Evolutionary conservation across 2,329 filamentous ascomycete species (phyloP), one percentile per base, ranked within the genome.

Genomic region (Scopulariopsis brevicaulis): DNA sequence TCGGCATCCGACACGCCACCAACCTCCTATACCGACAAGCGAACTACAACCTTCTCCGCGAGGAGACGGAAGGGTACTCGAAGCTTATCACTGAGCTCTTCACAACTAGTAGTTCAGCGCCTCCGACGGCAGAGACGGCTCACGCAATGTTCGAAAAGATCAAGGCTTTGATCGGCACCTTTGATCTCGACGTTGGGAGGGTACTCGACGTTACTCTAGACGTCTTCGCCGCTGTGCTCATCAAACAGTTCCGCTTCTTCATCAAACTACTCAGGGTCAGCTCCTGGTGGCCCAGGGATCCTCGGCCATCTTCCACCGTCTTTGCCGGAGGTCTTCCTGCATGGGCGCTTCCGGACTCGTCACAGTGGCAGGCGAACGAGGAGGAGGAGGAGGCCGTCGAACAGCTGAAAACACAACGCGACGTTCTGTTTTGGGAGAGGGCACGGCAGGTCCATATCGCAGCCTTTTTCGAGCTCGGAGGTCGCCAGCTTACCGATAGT

Each of bases 81-180:
- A 99, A 99, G 70, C 82, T 99, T 53, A 85, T 96, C 60, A 96
- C 93, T 0, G 94, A 99, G 70, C 85, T 97, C 35, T 99, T 96
- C 71, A 93, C 90, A 8, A 95, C 89, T 0, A 90, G 88, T 65
- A 86, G 85, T 20, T 84, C 82, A 61, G 84, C 87, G 58, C 84
- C 85, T 24, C 86, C 87, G n/a, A 84, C 84, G 2, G 83, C 83
- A 57, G 87, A 90, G 61, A 81, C 88, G 40, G 90, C 93, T 1
- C 85, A 89, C 64, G 86, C 91, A 65, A 91, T 91, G 0, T 96
- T 96, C 65, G 89, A 96, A 68, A 85, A 86, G 62, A 87, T 99
- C 62, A 96, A 96, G 71, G 93, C 89, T 18, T 81, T 99, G 65
- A 96, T 99, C 63, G 94, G 94, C 59, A 94, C 94, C 8, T 99